Evolutionary conservation across 176 grass and related monocot species (phyloP).

Genomic region (Luzula sylvatica): DNA sequence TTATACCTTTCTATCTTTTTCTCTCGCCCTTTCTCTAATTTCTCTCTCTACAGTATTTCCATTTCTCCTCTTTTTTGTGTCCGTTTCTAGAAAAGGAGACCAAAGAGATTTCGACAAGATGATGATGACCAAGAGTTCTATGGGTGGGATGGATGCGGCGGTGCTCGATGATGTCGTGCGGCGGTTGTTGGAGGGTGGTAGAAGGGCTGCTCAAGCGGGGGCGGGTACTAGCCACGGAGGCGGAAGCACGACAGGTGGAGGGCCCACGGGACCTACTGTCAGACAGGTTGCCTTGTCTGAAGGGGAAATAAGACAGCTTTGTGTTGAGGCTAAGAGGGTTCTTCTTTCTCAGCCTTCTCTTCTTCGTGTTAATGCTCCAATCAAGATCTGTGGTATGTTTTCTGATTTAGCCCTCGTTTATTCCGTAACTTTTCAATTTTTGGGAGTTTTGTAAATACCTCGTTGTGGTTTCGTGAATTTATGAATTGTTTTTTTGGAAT

Average conservation of each 20-base stretch:
- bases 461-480: background rate
- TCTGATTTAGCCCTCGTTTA: background rate
- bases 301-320: slow-evolving; percentile 94
- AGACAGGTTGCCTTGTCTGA: slow-evolving; percentile 81
- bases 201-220: slow-evolving; percentile 6
- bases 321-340: slow-evolving; percentile 76
- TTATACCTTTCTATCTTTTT: slow-evolving; percentile 1
- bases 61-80: background rate
- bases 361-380: slow-evolving; percentile 52
- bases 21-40: slow-evolving; percentile 3
- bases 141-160: slow-evolving; percentile 51
- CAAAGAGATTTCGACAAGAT: slow-evolving; percentile 13
- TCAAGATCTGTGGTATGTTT: slow-evolving; percentile 80
- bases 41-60: background rate
- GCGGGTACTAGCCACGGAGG: background rate
- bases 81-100: background rate
- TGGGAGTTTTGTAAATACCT: too few species aligned
- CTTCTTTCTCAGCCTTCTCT: slow-evolving; percentile 75
- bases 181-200: slow-evolving; percentile 52
- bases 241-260: slow-evolving; percentile 3
- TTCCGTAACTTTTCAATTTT: background rate
- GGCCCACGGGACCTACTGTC: slow-evolving; percentile 8
- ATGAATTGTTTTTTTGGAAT: background rate
- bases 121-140: slow-evolving; percentile 78
- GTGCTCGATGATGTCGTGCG: slow-evolving; percentile 65